These are phyloP conservation scores for Huntiella decipiens DNA, from an alignment of 2,329 filamentous ascomycete species.

Conservation along the genomic window DNA sequence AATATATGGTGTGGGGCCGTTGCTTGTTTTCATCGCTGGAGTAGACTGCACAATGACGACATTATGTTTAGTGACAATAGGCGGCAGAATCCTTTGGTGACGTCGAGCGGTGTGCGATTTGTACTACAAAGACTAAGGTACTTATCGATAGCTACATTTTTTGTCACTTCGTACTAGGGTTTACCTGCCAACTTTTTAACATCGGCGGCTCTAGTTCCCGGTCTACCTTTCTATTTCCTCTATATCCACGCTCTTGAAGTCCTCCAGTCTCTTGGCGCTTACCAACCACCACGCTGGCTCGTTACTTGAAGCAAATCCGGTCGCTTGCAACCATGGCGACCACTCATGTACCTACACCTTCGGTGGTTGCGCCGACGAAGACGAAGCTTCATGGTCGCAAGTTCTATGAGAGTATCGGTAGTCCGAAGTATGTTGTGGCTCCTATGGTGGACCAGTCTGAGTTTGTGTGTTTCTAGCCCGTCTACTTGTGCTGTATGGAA, in stretches of 20 bases:
- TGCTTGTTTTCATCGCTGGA: not conserved
- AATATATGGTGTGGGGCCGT: not conserved
- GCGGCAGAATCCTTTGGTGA: not conserved
- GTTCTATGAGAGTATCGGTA: slow-evolving; percentile 90
- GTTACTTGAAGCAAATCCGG: not conserved
- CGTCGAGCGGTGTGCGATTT: not conserved
- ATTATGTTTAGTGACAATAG: not conserved
- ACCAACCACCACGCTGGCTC: slow-evolving; percentile 5
- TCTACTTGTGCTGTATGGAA: not conserved
- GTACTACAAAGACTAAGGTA: not conserved
- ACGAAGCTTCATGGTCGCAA: slow-evolving; percentile 61
- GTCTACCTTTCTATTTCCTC: too few species aligned
- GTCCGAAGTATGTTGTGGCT: slow-evolving; percentile 74
- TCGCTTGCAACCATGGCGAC: slow-evolving; percentile 7
- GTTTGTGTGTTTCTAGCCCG: slow-evolving; percentile 42
- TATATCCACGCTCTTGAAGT: too few species aligned
- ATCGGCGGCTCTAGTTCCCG: too few species aligned
- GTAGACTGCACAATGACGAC: not conserved
- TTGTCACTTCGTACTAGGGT: too few species aligned
- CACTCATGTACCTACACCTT: not conserved
- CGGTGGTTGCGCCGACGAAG: slow-evolving; percentile 11
- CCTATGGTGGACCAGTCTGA: slow-evolving; percentile 98
- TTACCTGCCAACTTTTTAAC: too few species aligned
- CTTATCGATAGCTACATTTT: too few species aligned
- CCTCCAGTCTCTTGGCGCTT: not conserved